Evolutionary conservation across 257 asterid species (phyloP).

Genomic region (Capsicum chinense): DNA sequence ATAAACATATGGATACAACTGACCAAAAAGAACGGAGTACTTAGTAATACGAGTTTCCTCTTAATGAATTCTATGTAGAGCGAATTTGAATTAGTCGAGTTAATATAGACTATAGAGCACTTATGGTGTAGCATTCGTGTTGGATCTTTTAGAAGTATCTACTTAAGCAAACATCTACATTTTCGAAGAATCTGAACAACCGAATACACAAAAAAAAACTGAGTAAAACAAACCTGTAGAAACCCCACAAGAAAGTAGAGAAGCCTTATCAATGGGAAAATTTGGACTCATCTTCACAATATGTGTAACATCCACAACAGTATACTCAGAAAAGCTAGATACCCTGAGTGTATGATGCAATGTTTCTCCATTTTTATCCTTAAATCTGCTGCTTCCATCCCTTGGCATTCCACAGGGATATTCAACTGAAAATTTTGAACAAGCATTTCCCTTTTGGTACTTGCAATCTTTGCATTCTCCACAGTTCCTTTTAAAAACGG

Average conservation of each 20-base stretch:
- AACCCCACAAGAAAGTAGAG: slow-evolving; percentile 49
- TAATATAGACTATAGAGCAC: too few relatives aligned
- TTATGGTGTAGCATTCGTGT: neutral
- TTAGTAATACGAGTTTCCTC: neutral
- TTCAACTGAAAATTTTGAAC: slow-evolving; percentile 38
- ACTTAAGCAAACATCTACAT: neutral
- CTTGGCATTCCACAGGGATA: slow-evolving; percentile 46
- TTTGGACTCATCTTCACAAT: slow-evolving; percentile 42
- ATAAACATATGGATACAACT: neutral
- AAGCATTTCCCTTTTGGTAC: slow-evolving; percentile 37
- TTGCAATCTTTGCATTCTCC: slow-evolving; percentile 52
- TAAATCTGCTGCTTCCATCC: slow-evolving; percentile 47
- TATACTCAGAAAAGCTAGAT: slow-evolving; percentile 49
- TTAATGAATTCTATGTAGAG: neutral
- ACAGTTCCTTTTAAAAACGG: slow-evolving; percentile 45
- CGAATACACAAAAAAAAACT: neutral
- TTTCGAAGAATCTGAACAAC: neutral
- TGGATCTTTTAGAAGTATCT: neutral
- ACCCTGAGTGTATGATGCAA: slow-evolving; percentile 41
- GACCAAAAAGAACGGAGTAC: neutral
- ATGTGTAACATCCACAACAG: slow-evolving; percentile 50
- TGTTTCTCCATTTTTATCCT: slow-evolving; percentile 34
- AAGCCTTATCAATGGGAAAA: slow-evolving; percentile 43
- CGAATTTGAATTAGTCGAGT: too few relatives aligned
- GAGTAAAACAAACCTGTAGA: slow-evolving; percentile 36